phyloP scores from a whole-genome alignment of 2,329 filamentous ascomycete genomes.

The Cadophora malorum region DNA sequence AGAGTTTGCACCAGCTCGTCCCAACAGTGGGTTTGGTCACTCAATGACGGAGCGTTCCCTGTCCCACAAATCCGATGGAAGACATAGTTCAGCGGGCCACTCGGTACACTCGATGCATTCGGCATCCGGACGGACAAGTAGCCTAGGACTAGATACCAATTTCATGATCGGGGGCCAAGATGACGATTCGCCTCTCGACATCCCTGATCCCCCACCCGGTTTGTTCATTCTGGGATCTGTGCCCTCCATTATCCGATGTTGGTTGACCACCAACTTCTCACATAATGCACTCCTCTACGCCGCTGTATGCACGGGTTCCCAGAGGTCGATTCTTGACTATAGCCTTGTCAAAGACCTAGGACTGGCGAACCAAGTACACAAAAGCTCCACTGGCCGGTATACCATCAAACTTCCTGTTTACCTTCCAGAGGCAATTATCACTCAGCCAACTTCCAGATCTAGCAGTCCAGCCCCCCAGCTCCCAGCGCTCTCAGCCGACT shows the following conservation, averaged over 20 bases:
- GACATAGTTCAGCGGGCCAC: conserved; percentile 91
- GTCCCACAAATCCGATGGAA: conserved; percentile 94
- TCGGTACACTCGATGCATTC: conserved; percentile 76
- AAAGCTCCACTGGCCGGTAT: conserved; percentile 68
- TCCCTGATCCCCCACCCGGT: conserved; percentile 79
- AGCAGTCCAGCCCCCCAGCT: conserved; percentile 78
- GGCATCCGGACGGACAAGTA: conserved; percentile 82
- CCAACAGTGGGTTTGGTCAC: conserved; percentile 79
- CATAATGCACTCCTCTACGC: conserved; percentile 90
- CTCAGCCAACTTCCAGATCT: conserved; percentile 75
- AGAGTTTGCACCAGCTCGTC: conserved; percentile 79
- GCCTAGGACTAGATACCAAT: conserved; percentile 80
- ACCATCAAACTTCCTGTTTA: conserved; percentile 83
- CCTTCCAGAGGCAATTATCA: conserved; percentile 87
- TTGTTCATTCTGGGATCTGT: conserved; percentile 87
- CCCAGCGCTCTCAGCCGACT: conserved; percentile 80
- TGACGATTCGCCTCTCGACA: conserved; percentile 73
- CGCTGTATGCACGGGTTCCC: conserved; percentile 89
- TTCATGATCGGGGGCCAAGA: conserved; percentile 67
- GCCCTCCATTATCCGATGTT: conserved; percentile 93
- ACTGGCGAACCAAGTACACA: conserved; percentile 68
- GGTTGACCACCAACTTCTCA: conserved; percentile 89
- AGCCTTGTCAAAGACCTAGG: conserved; percentile 78
- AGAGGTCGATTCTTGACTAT: conserved; percentile 81
- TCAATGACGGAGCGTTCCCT: conserved; percentile 87